A percentile compares a stretch with the other conserved stretches of the same genome.
These are phyloP conservation scores for Ustilago nuda DNA, from an alignment of 1,284 basidiomycete genomes.

Conservation along the genomic window DNA sequence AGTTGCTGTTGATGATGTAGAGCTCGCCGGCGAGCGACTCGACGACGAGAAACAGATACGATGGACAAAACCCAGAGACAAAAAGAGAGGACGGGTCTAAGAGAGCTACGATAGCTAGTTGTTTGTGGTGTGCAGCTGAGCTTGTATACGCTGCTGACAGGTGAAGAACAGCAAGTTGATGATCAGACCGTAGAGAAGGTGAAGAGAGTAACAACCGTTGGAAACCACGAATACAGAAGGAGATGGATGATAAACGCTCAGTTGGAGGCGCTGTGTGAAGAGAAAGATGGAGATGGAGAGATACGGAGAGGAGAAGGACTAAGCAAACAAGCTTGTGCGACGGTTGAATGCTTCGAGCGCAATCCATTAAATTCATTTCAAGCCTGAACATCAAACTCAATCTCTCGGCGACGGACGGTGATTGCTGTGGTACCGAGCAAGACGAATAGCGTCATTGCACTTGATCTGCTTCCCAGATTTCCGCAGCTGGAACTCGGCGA, in stretches of 20 bases:
- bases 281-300: background rate
- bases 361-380: background rate
- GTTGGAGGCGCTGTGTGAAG: background rate
- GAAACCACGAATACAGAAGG: background rate
- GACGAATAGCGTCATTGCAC: slow-evolving; percentile 5
- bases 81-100: background rate
- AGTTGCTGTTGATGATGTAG: background rate
- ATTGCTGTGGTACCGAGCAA: slow-evolving; percentile 5
- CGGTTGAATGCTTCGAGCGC: slow-evolving; percentile 1
- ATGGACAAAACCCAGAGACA: background rate
- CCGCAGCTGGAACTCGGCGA: background rate
- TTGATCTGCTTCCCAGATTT: background rate
- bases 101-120: no score
- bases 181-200: background rate
- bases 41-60: background rate
- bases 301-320: background rate
- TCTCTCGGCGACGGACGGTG: background rate
- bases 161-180: background rate
- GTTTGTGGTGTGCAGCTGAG: background rate
- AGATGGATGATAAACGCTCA: background rate
- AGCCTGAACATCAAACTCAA: background rate
- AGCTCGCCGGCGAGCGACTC: background rate
- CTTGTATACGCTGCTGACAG: background rate
- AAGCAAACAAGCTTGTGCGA: background rate
- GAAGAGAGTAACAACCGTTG: background rate